Evolutionary conservation across 2,329 filamentous ascomycete genomes (phyloP).

Genomic region (Zymoseptoria crescenta): DNA sequence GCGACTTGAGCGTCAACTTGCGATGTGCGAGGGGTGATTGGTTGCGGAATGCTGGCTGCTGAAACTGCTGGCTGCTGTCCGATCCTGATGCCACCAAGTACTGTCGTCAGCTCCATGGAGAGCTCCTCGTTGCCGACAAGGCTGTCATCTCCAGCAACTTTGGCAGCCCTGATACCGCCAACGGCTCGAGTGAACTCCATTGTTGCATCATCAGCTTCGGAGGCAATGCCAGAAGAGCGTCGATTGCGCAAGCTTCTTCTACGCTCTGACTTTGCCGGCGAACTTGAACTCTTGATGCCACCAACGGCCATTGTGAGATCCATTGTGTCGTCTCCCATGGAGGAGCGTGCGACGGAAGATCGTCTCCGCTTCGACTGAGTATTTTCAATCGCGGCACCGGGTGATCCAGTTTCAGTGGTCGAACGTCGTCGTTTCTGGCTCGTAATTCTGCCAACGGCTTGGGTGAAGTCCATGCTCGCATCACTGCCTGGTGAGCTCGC

Average conservation of each 20-base stretch:
- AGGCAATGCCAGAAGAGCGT: constrained; percentile 28
- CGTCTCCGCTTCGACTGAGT: constrained; percentile 29
- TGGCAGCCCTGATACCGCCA: constrained; percentile 33
- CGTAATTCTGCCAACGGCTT: constrained; percentile 46
- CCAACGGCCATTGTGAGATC: constrained; percentile 34
- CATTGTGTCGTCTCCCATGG: constrained; percentile 36
- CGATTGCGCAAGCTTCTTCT: constrained; percentile 29
- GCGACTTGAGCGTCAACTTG: constrained; percentile 43
- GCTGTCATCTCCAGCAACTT: constrained; percentile 14
- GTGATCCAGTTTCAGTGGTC: constrained; percentile 31
- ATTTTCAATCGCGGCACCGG: constrained; percentile 11
- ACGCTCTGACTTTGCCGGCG: constrained; percentile 21
- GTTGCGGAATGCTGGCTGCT: constrained; percentile 4
- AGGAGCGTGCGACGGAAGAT: constrained; percentile 29
- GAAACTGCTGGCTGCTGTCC: constrained; percentile 21
- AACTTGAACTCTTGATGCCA: constrained; percentile 23
- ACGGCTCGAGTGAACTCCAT: constrained; percentile 52
- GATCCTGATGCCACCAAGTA: constrained; percentile 37
- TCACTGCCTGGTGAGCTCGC: constrained; percentile 34
- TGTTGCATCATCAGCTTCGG: constrained; percentile 39
- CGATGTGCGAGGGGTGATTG: constrained; percentile 29
- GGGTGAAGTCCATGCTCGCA: constrained; percentile 50
- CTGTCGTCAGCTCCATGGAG: constrained; percentile 47
- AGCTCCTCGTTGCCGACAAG: constrained; percentile 40
- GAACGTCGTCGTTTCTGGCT: constrained; percentile 37